Evolutionary conservation across 2,329 filamentous ascomycete species (phyloP), one percentile per base, ranked within the genome.

Genomic region (Magnaporthiopsis rhizophila): DNA sequence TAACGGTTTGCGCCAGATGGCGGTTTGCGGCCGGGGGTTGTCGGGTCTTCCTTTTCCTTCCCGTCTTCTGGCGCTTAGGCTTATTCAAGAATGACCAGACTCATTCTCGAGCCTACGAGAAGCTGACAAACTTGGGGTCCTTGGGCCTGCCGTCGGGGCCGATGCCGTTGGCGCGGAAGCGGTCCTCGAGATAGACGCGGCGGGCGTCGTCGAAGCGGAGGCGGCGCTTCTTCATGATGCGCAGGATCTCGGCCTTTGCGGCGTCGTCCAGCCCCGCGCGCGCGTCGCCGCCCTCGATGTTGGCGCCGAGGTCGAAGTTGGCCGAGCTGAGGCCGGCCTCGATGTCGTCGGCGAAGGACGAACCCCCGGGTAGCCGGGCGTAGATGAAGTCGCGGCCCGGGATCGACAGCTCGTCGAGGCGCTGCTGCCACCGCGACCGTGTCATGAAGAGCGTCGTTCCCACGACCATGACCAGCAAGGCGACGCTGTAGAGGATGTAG

Each of bases 111-210:
- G 50, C 63, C 83, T 73, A 90, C 66, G 88, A 91, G 77, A 98
- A 98, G 74, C 91, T 96, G 66, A 98, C 92, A 74, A 97, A 96
- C 80, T 97, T 97, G 67, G 93, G 92, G 79, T 98, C 94, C 73
- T 87, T 84, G 67, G 95, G 95, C 70, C 88, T 79, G 5, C 95
- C 95, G 76, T 99, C 95, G 6, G 90, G 83, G 1, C 88, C 92
- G 74, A 99, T 97, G 62, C 91, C 90, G 71, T 96, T 91, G 74
- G 88, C 92, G 74, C 86, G 87, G 78, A 99, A 97, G 65, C 88
- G 82, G 71, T 90, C 86, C 79, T 97, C 90, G 78, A 92, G 95
- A 74, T 90, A 96, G 59, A 92, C 83, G 71, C 91, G 84, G 70
- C 95, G 84, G 56, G 94, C 95, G 78, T 97, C 92, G 77, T 99